Evolutionary conservation across 371 early-diverging fungal genomes (phyloP), one percentile per base, ranked within the genome.

Genomic region (Mortierella sp.): DNA sequence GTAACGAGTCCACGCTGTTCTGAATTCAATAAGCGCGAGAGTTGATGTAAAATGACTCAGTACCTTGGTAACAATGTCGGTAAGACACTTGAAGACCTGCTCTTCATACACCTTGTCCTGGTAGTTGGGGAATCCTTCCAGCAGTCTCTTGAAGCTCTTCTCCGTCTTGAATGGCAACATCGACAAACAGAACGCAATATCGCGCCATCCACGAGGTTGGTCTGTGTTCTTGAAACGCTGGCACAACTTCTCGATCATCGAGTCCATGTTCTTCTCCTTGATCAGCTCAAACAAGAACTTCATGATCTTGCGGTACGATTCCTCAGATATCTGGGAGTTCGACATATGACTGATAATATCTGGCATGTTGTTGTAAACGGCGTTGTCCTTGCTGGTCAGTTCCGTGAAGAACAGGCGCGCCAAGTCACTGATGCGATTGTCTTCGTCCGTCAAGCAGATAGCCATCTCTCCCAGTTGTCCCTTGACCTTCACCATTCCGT

Each of bases 401-500:
- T 99, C 99, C 13, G 97, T 94, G 87, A 99, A 99, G 92, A 99
- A 99, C 70, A 98, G 91, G 52, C 95, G 96, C 2, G 98, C 96
- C 74, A 99, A 91, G 79, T 98, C 97, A 14, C 95, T 93, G 68
- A 99, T 97, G 6, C 97, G 92, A 52, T 88, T 90, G 82, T 98
- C 98, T 11, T 90, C 89, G 85, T 98, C 98, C 74, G 96, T 97
- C 11, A 99, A 90, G 77, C 98, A 98, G 84, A 97, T 97, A 3
- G 99, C 98, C 96, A 99, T 97, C 81, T 98, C 98, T 79, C 97
- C 96, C 57, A 99, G 92, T 81, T 99, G 98, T 9, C 99, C 99
- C 88, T 99, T 99, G 73, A 98, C 98, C 83, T 99, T 99, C 88
- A 99, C 95, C 98, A 99, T 98, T 50, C 99, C 99, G 87, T 99